Base-by-base conservation (phyloP, 2,329 filamentous ascomycete genomes). In the Fonsecaea pedrosoi region DNA sequence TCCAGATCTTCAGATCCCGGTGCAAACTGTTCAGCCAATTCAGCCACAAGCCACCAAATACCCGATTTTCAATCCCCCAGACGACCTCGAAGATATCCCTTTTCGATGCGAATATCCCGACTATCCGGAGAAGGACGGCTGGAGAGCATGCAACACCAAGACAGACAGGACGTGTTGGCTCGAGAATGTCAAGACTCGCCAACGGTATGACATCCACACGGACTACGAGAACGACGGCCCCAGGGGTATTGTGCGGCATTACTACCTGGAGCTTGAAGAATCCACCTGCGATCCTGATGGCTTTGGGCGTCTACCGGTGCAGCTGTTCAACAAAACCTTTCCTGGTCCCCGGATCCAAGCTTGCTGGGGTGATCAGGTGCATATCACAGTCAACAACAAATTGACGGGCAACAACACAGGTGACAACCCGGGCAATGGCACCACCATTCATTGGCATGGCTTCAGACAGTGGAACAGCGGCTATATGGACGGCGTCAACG, bases 361-460 rank as follows among this genome's bases (percentile, higher is more conserved):
- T 37, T 61, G 59, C 37, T 61, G 59, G 59, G 59, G 59, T 54
- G 59, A 61, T 37, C 37, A 37, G 38, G 21, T 61, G 45, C 34
- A 40, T 13, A 61, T 61, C 48, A 61, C 59, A 15, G 21, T 61
- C 32, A 40, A 61, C 1, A 61, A 61, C 38, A 61, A 25, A 15
- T 37, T 61, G 45, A 15, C 15, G 21, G 45, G 45, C 18, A 50
- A 25, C 9, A 10, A 25, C 9, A 25, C 45, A 18, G 9, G 10
- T 12, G 45, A 50, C 5, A 21, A 48, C 18, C 32, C 13, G 5
- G 34, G 18, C 15, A 61, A 61, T 18, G 59, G 59, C 10, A 61
- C 59, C n/a, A 38, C 59, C 8, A 40, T 61, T 12, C 59, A 61
- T 18, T 61, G 59, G 59, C 59, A 61, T 54, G 59, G 59, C 9